Conservation (phyloP, 345 rosid species). For the Lumnitzera racemosa region DNA sequence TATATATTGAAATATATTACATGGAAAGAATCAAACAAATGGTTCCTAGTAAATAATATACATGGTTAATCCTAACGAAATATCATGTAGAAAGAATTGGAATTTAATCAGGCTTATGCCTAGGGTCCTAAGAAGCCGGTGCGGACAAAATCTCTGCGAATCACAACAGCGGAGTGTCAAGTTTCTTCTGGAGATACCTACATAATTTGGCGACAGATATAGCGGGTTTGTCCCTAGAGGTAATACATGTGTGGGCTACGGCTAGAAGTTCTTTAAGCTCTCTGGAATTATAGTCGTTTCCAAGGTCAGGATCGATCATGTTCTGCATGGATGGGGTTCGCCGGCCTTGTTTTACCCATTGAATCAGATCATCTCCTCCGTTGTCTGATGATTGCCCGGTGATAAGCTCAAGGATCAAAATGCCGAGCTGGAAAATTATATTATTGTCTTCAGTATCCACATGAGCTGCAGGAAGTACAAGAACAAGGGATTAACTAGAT, state of each 20-base stretch:
- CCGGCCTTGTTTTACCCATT: slow-evolving; percentile 76
- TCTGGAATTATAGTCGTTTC: slow-evolving; percentile 44
- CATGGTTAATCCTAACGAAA: background rate
- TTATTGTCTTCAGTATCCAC: slow-evolving; percentile 35
- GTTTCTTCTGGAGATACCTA: slow-evolving; percentile 66
- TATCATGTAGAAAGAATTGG: background rate
- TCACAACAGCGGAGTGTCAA: slow-evolving; percentile 8
- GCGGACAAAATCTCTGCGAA: background rate
- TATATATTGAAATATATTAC: too few species aligned
- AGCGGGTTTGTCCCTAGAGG: slow-evolving; percentile 46
- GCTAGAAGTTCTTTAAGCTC: slow-evolving; percentile 69
- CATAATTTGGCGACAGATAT: slow-evolving; percentile 51
- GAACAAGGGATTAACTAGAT: background rate
- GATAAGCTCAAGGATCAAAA: slow-evolving; percentile 74
- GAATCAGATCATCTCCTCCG: slow-evolving; percentile 48
- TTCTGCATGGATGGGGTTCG: slow-evolving; percentile 54
- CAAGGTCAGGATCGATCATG: slow-evolving; percentile 92
- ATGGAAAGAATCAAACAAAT: background rate
- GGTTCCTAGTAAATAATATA: background rate
- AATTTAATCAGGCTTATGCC: background rate
- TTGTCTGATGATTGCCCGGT: slow-evolving; percentile 84
- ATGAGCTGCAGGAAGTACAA: slow-evolving; percentile 22
- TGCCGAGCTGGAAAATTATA: slow-evolving; percentile 77
- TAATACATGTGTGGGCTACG: slow-evolving; percentile 69
- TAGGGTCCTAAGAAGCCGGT: background rate